Conservation (phyloP, 2,329 filamentous ascomycete species). For the Paecilomyces niveus region DNA sequence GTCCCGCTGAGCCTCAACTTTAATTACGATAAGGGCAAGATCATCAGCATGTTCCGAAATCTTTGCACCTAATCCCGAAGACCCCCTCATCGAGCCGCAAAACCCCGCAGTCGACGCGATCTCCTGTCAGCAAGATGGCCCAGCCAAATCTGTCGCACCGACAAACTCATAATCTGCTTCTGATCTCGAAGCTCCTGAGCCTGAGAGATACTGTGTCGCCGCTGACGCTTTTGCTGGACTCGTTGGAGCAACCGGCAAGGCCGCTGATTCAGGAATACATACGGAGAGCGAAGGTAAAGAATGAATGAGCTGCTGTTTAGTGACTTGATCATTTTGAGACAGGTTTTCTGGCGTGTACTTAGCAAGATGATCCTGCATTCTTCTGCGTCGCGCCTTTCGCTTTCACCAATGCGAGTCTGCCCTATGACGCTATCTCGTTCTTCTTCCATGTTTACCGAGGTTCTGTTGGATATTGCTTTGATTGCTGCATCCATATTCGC, state of each 20-base stretch:
- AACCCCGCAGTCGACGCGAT: not conserved
- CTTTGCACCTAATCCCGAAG: conserved; percentile 13
- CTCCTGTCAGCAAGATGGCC: conserved; percentile 23
- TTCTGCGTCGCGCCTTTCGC: not conserved
- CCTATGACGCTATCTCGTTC: not conserved
- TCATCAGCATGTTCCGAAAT: conserved; percentile 14
- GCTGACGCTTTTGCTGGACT: conserved; percentile 79
- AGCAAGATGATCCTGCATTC: not conserved
- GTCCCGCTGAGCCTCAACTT: conserved; percentile 27
- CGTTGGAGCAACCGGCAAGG: conserved; percentile 69
- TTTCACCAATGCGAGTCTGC: not conserved
- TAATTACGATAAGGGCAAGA: conserved; percentile 9
- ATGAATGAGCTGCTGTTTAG: not conserved
- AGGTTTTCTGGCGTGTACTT: too few species aligned
- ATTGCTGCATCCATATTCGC: too few species aligned
- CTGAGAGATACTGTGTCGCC: conserved; percentile 74
- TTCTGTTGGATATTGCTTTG: too few species aligned
- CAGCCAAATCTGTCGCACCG: conserved; percentile 48
- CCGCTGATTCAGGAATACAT: conserved; percentile 69
- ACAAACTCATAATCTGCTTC: conserved; percentile 73
- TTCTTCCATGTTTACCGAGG: not conserved
- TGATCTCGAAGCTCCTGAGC: conserved; percentile 75
- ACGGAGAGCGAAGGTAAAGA: conserved; percentile 60
- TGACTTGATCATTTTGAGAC: not conserved
- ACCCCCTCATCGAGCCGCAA: conserved; percentile 8